A percentile compares a stretch with the other conserved stretches of the same genome.
Conservation (phyloP, 2,329 filamentous ascomycete species). For the Madurella mycetomatis region DNA sequence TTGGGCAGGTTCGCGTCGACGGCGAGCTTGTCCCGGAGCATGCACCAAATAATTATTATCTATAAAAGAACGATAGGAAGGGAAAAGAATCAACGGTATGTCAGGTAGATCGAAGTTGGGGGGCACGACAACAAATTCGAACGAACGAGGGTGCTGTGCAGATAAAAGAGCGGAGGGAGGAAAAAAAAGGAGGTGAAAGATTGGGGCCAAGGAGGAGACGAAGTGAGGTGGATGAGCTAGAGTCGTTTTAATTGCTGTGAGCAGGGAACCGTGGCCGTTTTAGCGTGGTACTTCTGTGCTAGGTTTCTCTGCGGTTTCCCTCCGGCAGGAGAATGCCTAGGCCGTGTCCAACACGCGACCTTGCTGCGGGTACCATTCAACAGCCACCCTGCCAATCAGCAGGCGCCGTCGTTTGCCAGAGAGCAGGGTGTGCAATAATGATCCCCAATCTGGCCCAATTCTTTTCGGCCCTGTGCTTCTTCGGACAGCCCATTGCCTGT, state of each 20-base stretch:
- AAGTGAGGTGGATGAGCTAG: slow-evolving; percentile 20
- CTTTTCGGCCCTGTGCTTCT: slow-evolving; percentile 2
- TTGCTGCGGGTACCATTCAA: slow-evolving; percentile 6
- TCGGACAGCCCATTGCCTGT: background rate
- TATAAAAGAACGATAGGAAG: slow-evolving; percentile 21
- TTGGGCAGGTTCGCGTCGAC: slow-evolving; percentile 8
- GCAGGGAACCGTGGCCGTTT: slow-evolving; percentile 11
- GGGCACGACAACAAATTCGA: slow-evolving; percentile 17
- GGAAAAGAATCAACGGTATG: slow-evolving; percentile 15
- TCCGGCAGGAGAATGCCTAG: slow-evolving; percentile 8
- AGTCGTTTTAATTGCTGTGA: slow-evolving; percentile 20
- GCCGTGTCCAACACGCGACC: background rate
- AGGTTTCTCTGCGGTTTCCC: slow-evolving; percentile 14
- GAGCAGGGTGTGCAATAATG: slow-evolving; percentile 1
- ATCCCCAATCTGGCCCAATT: slow-evolving; percentile 1
- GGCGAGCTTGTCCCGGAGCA: background rate
- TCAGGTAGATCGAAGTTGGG: slow-evolving; percentile 9
- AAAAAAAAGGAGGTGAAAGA: slow-evolving; percentile 23
- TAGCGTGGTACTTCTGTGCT: slow-evolving; percentile 10
- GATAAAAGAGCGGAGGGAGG: slow-evolving; percentile 24
- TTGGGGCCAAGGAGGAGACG: slow-evolving; percentile 13
- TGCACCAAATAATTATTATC: slow-evolving; percentile 19
- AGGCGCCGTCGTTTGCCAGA: background rate
- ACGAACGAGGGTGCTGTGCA: slow-evolving; percentile 21
- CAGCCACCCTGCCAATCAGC: slow-evolving; percentile 4